These are phyloP conservation scores for Zea mays DNA, from an alignment of 176 grass and related monocot species.

Conservation along the genomic window DNA sequence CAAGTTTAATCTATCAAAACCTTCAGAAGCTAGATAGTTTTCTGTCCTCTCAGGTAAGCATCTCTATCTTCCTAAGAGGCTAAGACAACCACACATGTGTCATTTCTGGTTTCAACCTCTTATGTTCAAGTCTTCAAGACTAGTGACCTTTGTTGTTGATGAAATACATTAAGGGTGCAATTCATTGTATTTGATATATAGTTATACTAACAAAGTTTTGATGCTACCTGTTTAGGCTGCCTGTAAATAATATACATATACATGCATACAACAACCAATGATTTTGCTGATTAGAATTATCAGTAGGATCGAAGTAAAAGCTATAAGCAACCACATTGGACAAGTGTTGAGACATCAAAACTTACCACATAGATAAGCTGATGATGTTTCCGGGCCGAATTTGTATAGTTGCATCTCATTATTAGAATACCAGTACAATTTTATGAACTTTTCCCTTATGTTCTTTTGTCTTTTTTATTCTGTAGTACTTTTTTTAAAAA, in stretches of 20 bases:
- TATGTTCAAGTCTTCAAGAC: constrained; percentile 8
- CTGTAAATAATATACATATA: constrained; percentile 1
- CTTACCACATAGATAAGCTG: constrained; percentile 10
- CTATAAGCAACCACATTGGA: not conserved
- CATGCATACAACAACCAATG: not conserved
- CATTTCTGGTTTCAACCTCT: constrained; percentile 11
- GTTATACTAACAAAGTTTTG: constrained; percentile 6
- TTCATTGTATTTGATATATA: constrained; percentile 4
- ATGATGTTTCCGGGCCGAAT: not conserved
- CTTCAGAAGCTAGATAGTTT: constrained; percentile 65
- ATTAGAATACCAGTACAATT: not conserved
- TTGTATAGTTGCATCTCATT: constrained; percentile 14
- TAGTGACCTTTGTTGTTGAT: not conserved
- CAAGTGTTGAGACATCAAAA: constrained; percentile 2
- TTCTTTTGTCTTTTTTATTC: not conserved
- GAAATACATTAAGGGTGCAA: not conserved
- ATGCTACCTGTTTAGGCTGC: not conserved
- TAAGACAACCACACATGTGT: not conserved
- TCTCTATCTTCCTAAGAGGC: not conserved
- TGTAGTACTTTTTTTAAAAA: not conserved
- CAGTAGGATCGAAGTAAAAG: not conserved
- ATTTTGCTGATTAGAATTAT: constrained; percentile 22
- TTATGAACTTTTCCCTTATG: not conserved
- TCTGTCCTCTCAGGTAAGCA: constrained; percentile 62
- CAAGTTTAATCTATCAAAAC: constrained; percentile 74